phyloP scores from a whole-genome alignment of 2,329 filamentous ascomycete genomes.

The Aspergillus sp. region DNA sequence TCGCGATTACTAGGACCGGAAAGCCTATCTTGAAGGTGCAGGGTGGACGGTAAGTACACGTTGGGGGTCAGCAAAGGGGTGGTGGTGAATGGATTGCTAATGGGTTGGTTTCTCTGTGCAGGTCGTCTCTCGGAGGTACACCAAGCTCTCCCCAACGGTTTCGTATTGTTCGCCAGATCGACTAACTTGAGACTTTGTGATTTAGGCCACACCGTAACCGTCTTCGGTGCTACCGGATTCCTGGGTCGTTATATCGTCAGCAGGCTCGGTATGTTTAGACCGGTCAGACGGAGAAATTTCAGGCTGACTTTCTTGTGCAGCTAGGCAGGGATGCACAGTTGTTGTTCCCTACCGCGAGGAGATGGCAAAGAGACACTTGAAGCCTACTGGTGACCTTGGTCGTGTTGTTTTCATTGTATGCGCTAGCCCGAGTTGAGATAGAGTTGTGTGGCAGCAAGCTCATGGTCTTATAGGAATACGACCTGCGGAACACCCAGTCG shows the following conservation, averaged over 20 bases:
- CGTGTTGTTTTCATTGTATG: conserved; percentile 73
- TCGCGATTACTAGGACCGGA: conserved; percentile 88
- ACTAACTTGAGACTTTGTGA: conserved; percentile 18
- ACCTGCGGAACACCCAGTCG: conserved; percentile 85
- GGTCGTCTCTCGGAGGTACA: conserved; percentile 81
- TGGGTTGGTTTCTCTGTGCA: conserved; percentile 28
- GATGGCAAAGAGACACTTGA: conserved; percentile 94
- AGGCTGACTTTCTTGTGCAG: conserved; percentile 42
- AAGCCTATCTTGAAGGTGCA: conserved; percentile 85
- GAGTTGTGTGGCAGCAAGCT: neutral
- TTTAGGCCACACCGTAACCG: conserved; percentile 85
- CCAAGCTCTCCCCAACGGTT: conserved; percentile 12
- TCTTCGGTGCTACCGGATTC: conserved; percentile 95
- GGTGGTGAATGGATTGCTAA: conserved; percentile 14
- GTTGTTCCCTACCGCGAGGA: conserved; percentile 92
- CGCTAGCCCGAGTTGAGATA: neutral
- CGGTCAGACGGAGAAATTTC: conserved; percentile 17
- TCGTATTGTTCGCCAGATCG: conserved; percentile 11
- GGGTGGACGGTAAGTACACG: conserved; percentile 68
- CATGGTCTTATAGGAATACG: conserved; percentile 62
- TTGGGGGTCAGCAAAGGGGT: conserved; percentile 8
- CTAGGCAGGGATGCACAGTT: conserved; percentile 87
- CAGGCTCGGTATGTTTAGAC: conserved; percentile 58
- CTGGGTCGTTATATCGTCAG: conserved; percentile 97
- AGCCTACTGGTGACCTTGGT: conserved; percentile 90